Evolutionary conservation across 2,329 filamentous ascomycete genomes (phyloP).

Genomic region (Penicillium polonicum): DNA sequence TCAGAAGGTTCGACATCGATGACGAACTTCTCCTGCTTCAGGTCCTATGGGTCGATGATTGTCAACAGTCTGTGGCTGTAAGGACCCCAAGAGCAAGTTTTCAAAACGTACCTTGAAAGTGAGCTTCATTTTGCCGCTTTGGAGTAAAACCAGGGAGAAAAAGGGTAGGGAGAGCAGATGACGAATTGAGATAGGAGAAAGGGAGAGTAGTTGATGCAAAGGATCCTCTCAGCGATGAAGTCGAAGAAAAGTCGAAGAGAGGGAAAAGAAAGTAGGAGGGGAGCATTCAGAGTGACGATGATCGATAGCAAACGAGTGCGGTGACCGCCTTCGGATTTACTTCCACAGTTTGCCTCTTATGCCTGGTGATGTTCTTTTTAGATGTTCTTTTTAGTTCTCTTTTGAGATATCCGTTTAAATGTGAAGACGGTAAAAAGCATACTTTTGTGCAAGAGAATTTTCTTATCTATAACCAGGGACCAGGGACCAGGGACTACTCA

Average conservation of each 20-base stretch:
- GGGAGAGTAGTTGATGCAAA: conserved; percentile 1
- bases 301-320: conserved; percentile 11
- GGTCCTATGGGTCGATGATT: conserved; percentile 61
- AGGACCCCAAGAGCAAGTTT: conserved; percentile 22
- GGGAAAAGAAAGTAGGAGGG: conserved; percentile 28
- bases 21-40: conserved; percentile 98
- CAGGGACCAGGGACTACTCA: not conserved
- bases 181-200: conserved; percentile 6
- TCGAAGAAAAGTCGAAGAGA: conserved; percentile 20
- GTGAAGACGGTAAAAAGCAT: too few relatives aligned
- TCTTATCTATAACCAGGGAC: too few relatives aligned
- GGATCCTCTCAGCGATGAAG: conserved; percentile 13
- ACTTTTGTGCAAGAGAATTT: too few relatives aligned
- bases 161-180: conserved; percentile 12
- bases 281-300: conserved; percentile 11
- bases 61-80: conserved; percentile 20
- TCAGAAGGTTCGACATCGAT: conserved; percentile 93
- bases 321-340: conserved; percentile 10
- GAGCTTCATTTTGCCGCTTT: conserved; percentile 62
- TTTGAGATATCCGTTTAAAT: too few relatives aligned
- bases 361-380: too few relatives aligned
- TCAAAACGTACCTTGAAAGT: conserved; percentile 62
- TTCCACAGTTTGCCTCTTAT: not conserved
- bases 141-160: conserved; percentile 28
- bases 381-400: too few relatives aligned